Percentiles rank a stretch among this genome's conserved stretches.
Evolutionary conservation across 73 alveolate species (phyloP).

Genomic region (Tetrahymena elliotti): DNA sequence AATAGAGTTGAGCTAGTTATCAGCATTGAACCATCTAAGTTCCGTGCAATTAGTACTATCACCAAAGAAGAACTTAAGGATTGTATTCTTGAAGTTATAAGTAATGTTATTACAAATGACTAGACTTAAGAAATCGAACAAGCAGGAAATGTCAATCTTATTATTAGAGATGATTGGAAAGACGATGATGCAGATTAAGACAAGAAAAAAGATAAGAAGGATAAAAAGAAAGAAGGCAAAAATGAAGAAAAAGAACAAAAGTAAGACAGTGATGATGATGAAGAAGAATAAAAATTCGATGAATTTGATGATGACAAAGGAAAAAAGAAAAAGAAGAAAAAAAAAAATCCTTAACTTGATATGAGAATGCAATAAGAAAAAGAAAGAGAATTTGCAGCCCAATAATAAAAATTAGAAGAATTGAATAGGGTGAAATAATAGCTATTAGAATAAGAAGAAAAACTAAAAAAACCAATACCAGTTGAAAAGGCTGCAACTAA

Average conservation of each 20-base stretch:
- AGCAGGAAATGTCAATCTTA: neutral
- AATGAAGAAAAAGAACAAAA: neutral
- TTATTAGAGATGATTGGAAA: neutral
- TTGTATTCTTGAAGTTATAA: neutral
- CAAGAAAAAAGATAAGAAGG: neutral
- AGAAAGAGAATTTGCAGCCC: neutral
- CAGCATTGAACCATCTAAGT: constrained; percentile 19
- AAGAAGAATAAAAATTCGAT: constrained; percentile 4
- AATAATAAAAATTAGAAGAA: constrained; percentile 2
- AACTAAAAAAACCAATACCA: neutral
- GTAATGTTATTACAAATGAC: neutral
- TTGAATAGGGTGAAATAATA: neutral
- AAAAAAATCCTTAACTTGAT: neutral
- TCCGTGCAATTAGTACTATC: constrained; percentile 1
- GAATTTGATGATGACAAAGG: constrained; percentile 8
- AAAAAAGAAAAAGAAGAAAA: constrained; percentile 12
- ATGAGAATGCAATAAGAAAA: neutral
- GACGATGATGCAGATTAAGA: neutral
- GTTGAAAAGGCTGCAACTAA: neutral
- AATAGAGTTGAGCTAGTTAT: neutral
- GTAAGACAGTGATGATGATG: constrained; percentile 17
- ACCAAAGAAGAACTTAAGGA: constrained; percentile 8
- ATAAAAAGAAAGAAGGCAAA: neutral
- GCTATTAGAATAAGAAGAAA: constrained; percentile 3
- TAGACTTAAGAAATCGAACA: neutral